Evolutionary conservation across 1,139 yeast genomes (phyloP), one percentile per base, ranked within the genome.

Genomic region (Nakaseomyces sp.): DNA sequence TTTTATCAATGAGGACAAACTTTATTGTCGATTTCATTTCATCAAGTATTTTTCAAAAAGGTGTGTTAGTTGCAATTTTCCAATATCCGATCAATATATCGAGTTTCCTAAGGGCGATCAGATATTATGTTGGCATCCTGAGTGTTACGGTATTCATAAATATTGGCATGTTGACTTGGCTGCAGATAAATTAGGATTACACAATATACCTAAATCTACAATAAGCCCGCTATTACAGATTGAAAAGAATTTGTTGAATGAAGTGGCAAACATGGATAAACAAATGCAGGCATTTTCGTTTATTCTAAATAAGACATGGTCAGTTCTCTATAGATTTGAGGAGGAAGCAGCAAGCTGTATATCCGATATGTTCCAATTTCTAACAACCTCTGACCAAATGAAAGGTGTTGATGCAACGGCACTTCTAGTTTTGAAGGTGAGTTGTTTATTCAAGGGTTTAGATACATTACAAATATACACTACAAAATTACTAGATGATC

Each of bases 91-190:
- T 57, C 97, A 91, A 61, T 91, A 88, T 65, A 96, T 89, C 30
- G 96, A 91, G 63, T 77, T 91, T 40, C 86, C 79, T 51, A 73
- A 95, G 53, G 95, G 96, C 41, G 96, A 96, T n/a, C 74, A 84
- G 54, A 83, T 84, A 51, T 95, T 89, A 61, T 95, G 88, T 60
- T 93, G 98, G 98, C 99, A 93, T 63, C 97, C 97, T 2, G 98
- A 93, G 63, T 93, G 98, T 68, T 93, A 88, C 61, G 93, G 93
- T 89, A 94, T 91, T 41, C 89, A 85, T 68, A 89, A 89, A 61
- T 89, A 88, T 58, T 93, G 98, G 98, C 89, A 87, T 58, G 95
- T 89, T 20, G 76, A 81, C 47, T 70, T 88, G n/a, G 72, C 81
- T 3, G 75, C 83, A 0, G 81, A 75, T 46, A 68, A 76, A 4